Percentiles rank a stretch among this genome's conserved stretches.
phyloP scores from a whole-genome alignment of 1,139 yeast genomes.

The Kluyveromyces sp. region DNA sequence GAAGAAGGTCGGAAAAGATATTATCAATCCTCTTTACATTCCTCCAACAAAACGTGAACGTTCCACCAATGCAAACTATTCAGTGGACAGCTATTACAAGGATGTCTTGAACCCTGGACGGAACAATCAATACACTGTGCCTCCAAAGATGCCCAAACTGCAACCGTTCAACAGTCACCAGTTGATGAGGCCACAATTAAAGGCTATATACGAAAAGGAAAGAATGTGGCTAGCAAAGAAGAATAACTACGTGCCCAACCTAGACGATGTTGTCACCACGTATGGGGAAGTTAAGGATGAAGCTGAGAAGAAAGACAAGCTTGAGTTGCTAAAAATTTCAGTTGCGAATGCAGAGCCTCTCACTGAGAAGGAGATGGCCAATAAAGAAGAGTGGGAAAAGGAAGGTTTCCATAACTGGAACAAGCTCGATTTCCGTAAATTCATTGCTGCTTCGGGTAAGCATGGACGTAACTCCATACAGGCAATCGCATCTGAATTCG shows the following conservation, averaged over 20 bases:
- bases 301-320: constrained; percentile 39
- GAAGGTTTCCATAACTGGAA: constrained; percentile 66
- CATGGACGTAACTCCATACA: constrained; percentile 62
- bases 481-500: constrained; percentile 57
- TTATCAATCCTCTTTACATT: constrained; percentile 46
- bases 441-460: constrained; percentile 53
- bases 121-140: constrained; percentile 46
- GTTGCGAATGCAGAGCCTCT: constrained; percentile 58
- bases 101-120: constrained; percentile 67
- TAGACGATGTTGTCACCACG: constrained; percentile 36
- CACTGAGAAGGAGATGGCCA: constrained; percentile 58
- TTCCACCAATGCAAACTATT: constrained; percentile 54
- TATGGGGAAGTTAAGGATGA: constrained; percentile 34
- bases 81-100: constrained; percentile 71
- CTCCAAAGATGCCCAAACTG: constrained; percentile 57
- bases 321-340: constrained; percentile 52
- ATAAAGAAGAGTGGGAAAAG: constrained; percentile 46
- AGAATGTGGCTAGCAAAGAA: constrained; percentile 38
- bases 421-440: constrained; percentile 64
- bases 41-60: constrained; percentile 74
- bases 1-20: constrained; percentile 47
- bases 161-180: constrained; percentile 66
- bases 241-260: constrained; percentile 28
- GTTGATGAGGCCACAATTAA: constrained; percentile 55
- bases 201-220: constrained; percentile 60